Conservation (phyloP, 75 land plant species). For the Isoetes taiwanensis region DNA sequence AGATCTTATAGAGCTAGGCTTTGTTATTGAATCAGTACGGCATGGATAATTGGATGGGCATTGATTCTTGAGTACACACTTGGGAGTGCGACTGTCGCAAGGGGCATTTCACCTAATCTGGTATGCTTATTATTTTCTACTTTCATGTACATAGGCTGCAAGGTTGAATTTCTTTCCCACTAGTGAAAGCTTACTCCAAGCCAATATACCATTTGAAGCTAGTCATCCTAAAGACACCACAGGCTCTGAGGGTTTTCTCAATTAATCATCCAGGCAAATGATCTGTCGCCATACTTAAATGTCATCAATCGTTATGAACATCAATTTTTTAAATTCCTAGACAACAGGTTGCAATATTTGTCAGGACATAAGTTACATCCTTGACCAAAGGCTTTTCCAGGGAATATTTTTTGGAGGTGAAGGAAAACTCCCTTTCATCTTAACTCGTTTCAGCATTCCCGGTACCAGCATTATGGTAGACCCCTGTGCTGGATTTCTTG, state of each 20-base stretch:
- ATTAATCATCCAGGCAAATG: neutral
- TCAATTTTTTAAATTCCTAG: neutral
- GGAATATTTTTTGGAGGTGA: constrained; percentile 73
- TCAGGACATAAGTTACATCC: neutral
- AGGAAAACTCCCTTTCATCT: constrained; percentile 48
- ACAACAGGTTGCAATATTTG: neutral
- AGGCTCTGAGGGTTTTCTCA: neutral
- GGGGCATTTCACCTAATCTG: constrained; percentile 94
- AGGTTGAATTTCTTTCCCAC: no score
- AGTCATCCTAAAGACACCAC: neutral
- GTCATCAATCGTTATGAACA: neutral
- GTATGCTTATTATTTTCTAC: constrained; percentile 20
- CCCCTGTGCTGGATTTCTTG: constrained; percentile 87
- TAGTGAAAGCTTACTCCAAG: no score
- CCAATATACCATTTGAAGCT: neutral
- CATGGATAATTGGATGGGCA: constrained; percentile 97
- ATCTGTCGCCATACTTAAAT: no score
- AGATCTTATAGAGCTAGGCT: neutral
- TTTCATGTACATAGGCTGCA: no score
- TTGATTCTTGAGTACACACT: constrained; percentile 86
- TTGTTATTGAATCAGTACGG: constrained; percentile 40
- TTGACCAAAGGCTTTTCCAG: no score
- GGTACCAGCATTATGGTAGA: constrained; percentile 63
- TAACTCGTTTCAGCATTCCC: constrained; percentile 47
- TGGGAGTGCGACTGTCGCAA: constrained; percentile 88